Evolutionary conservation across 305 asterid genomes (phyloP).

Genomic region (Fraxinus dipetala): DNA sequence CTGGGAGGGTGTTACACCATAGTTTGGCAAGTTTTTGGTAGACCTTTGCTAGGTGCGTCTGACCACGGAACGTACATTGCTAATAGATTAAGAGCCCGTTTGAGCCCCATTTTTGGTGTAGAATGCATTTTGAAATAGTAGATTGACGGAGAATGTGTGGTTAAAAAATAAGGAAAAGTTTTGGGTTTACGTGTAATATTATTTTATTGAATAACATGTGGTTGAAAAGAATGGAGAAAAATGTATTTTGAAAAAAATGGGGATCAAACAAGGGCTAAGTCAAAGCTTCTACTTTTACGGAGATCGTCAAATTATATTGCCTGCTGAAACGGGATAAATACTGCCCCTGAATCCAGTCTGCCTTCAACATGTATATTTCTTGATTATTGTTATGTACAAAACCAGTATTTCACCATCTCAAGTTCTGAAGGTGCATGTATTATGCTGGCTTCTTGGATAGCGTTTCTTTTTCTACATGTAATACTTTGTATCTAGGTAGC

Average conservation of each 20-base stretch:
- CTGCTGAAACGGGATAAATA: neutral
- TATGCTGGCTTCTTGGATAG: neutral
- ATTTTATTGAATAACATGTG: neutral
- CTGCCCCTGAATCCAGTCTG: neutral
- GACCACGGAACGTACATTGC: neutral
- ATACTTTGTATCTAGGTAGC: neutral
- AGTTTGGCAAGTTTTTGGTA: neutral
- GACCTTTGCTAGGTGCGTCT: neutral
- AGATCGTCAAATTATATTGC: neutral
- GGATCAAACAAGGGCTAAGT: neutral
- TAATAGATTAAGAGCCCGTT: neutral
- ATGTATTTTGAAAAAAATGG: neutral
- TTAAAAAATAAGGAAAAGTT: neutral
- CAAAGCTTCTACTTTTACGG: neutral
- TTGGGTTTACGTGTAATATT: neutral
- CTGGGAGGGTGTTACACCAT: neutral
- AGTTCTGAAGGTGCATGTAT: neutral
- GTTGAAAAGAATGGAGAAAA: neutral
- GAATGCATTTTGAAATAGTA: neutral
- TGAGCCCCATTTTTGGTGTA: neutral
- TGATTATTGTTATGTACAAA: neutral
- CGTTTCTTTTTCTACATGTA: neutral
- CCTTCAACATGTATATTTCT: neutral
- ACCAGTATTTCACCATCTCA: neutral
- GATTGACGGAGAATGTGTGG: neutral